Evolutionary conservation across 2,329 filamentous ascomycete species (phyloP).

Genomic region (Pseudodiploospora longispora): DNA sequence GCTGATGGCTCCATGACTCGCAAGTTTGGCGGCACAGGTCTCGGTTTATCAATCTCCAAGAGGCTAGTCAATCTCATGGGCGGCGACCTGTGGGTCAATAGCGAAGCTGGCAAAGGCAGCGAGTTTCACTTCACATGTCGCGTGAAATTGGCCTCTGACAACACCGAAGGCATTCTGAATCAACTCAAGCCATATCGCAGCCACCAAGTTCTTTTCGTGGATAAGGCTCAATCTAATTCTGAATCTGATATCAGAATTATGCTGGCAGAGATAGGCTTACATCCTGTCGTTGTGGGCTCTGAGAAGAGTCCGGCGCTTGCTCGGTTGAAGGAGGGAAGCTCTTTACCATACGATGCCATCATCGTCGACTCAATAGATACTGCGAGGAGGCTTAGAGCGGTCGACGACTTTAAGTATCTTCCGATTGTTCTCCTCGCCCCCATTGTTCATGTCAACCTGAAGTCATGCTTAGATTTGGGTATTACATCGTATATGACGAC

Average conservation of each 20-base stretch:
- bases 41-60: constrained; percentile 92
- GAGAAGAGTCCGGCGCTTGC: constrained; percentile 55
- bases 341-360: constrained; percentile 83
- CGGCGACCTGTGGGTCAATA: constrained; percentile 92
- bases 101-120: constrained; percentile 82
- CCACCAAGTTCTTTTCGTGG: constrained; percentile 89
- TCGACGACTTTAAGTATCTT: constrained; percentile 96
- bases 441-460: constrained; percentile 81
- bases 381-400: constrained; percentile 72
- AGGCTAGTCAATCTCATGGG: constrained; percentile 93
- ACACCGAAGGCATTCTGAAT: constrained; percentile 69
- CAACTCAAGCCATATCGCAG: constrained; percentile 85
- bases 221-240: constrained; percentile 75
- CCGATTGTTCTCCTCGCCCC: constrained; percentile 90
- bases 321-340: constrained; percentile 43
- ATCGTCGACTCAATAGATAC: constrained; percentile 91
- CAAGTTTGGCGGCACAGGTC: constrained; percentile 89
- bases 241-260: constrained; percentile 70
- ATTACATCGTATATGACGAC: constrained; percentile 99
- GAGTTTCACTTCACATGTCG: constrained; percentile 95
- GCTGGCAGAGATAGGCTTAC: constrained; percentile 69
- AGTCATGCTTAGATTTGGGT: constrained; percentile 86
- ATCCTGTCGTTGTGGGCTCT: constrained; percentile 78
- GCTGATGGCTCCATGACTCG: constrained; percentile 94
- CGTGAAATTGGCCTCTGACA: constrained; percentile 74